A percentile compares a stretch with the other conserved stretches of the same genome.
Conservation (phyloP, 2,329 filamentous ascomycete genomes). For the Botryotinia narcissicola region DNA sequence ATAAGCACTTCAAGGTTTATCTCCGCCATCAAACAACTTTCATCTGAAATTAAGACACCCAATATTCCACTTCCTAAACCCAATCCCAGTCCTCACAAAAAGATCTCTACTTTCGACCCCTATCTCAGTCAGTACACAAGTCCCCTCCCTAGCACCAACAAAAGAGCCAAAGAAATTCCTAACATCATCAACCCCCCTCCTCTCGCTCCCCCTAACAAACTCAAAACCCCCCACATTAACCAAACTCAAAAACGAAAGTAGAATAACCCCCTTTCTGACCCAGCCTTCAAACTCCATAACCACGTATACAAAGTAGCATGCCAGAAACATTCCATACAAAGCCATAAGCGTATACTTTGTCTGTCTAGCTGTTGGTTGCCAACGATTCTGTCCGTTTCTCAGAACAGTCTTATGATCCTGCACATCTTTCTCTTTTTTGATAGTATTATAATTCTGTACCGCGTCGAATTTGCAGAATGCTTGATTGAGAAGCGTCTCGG, state of each 20-base stretch:
- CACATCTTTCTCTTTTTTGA: not conserved
- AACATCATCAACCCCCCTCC: not conserved
- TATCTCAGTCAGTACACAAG: not conserved
- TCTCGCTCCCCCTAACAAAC: not conserved
- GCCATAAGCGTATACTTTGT: not conserved
- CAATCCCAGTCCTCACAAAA: not conserved
- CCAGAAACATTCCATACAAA: not conserved
- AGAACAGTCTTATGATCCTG: not conserved
- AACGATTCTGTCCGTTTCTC: rapidly evolving
- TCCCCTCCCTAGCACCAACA: not conserved
- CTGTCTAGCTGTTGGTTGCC: not conserved
- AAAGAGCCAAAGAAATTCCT: not conserved
- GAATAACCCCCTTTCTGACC: not conserved
- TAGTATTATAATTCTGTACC: not conserved
- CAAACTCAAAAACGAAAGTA: not conserved
- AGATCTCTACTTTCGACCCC: not conserved
- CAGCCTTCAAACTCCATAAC: not conserved
- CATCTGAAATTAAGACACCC: not conserved
- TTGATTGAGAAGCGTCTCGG: not conserved
- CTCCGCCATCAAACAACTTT: not conserved
- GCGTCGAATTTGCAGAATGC: not conserved
- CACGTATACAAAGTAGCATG: not conserved
- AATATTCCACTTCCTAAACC: not conserved
- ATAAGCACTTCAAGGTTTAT: not conserved
- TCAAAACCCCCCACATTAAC: not conserved